Evolutionary conservation across 2,329 filamentous ascomycete species (phyloP).

Genomic region (Aspergillus luchuensis): DNA sequence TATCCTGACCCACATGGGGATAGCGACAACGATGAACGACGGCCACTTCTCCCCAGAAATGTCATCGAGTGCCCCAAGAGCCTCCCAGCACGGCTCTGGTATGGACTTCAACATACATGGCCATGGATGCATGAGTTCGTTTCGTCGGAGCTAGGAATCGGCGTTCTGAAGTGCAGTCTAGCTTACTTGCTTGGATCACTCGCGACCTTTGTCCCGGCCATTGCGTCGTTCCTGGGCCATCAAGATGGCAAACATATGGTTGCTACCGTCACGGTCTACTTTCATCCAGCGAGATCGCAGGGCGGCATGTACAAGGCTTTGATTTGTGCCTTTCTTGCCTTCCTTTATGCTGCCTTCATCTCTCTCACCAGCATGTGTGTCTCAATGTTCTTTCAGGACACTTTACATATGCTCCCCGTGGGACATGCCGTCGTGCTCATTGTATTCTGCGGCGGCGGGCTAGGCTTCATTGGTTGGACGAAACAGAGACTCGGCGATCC

Average conservation of each 20-base stretch:
- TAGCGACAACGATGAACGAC: slow-evolving; percentile 40
- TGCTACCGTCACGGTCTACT: slow-evolving; percentile 91
- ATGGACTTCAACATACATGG: slow-evolving; percentile 39
- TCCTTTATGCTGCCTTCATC: slow-evolving; percentile 74
- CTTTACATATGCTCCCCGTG: slow-evolving; percentile 65
- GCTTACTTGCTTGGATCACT: slow-evolving; percentile 86
- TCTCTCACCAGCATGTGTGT: slow-evolving; percentile 87
- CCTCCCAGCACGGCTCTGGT: slow-evolving; percentile 21
- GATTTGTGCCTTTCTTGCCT: slow-evolving; percentile 73
- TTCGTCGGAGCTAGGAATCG: slow-evolving; percentile 71
- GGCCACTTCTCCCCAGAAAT: slow-evolving; percentile 35
- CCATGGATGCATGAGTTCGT: slow-evolving; percentile 60
- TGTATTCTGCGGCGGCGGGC: slow-evolving; percentile 79
- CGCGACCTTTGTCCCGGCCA: slow-evolving; percentile 75
- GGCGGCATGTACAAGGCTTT: slow-evolving; percentile 90
- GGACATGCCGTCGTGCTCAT: slow-evolving; percentile 79
- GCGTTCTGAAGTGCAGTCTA: slow-evolving; percentile 85
- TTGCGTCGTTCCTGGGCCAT: slow-evolving; percentile 73
- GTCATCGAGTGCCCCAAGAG: slow-evolving; percentile 19
- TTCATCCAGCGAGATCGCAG: slow-evolving; percentile 81
- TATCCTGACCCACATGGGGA: slow-evolving; percentile 39
- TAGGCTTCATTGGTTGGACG: slow-evolving; percentile 86
- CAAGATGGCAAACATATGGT: slow-evolving; percentile 94
- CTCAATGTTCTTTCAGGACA: slow-evolving; percentile 73
- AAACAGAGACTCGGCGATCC: slow-evolving; percentile 79